Base-by-base conservation (phyloP, 1,284 basidiomycete species). In the Cutaneotrichosporon arboriforme region DNA sequence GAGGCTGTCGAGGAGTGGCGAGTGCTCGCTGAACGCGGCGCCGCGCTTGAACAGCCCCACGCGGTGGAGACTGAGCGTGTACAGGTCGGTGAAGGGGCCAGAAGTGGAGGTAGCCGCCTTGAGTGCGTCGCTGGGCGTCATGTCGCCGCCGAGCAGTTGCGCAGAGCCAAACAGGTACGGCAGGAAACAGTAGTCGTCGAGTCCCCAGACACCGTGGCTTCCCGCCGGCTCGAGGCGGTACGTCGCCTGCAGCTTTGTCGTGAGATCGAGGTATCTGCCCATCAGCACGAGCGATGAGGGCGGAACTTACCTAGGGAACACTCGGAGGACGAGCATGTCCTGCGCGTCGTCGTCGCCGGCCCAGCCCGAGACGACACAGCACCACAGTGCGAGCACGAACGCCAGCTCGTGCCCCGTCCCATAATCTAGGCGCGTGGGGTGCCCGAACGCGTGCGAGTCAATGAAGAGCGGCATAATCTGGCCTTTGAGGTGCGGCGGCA, bases 201-300 rank as follows among this genome's bases (percentile, higher is more conserved):
- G 77, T 0, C 94, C 94, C 94, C 94, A 99, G 0, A 97, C 94
- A 8, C 94, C 94, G 67, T 98, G 96, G 59, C 88, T 92, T 3
- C 94, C 94, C 0, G 94, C 94, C 4, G 96, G 94, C 74, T 98
- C 94, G 8, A 98, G 83, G 42, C 81, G 83, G 70, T 97, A 99
- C 21, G 84, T 82, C 64, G 90, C 87, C 69, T 98, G 96, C 31
- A 97, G 78, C 47, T 81, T 80, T 83, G 90, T 93, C 58, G 86
- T 89, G 22, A 94, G 78, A 37, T 81, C 79, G 42, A 94, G 76
- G 69, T 97, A 98, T 21, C 87, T 50, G 82, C 45, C 9, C n/a
- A 82, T 81, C 18, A 53, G 46, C 10, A 34, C 17, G 10, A 7
- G 7, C 7, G 3, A 8, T 40, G 10, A 18, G 3, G 14, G 12